phyloP scores from a whole-genome alignment of 106 monocot species.

The Dendrobium nobile region DNA sequence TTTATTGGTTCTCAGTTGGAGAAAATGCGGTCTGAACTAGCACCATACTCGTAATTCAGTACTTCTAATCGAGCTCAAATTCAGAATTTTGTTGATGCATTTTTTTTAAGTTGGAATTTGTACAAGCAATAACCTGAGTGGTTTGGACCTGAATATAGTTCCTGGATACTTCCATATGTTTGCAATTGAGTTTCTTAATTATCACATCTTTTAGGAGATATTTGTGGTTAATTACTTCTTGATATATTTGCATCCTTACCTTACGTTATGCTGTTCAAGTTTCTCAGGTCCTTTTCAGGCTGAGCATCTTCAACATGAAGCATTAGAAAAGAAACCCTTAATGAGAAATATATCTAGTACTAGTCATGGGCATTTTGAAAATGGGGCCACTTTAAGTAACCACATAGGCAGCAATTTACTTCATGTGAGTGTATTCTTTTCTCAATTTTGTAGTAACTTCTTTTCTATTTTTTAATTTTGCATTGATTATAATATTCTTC shows the following conservation, averaged over 20 bases:
- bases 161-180: neutral
- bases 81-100: neutral
- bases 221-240: neutral
- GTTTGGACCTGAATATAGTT: neutral
- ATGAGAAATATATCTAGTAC: constrained; percentile 25
- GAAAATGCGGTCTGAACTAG: neutral
- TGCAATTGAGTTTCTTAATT: neutral
- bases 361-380: constrained; percentile 21
- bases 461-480: constrained; percentile 2
- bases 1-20: neutral
- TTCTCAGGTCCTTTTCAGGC: constrained; percentile 71
- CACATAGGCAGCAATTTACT: constrained; percentile 24
- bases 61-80: neutral
- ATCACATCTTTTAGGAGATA: neutral
- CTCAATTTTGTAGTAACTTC: neutral
- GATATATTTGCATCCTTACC: constrained; percentile 23
- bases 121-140: constrained; percentile 1
- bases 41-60: neutral
- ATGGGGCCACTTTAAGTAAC: constrained; percentile 17
- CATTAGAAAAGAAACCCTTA: constrained; percentile 43
- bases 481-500: constrained; percentile 15
- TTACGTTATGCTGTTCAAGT: constrained; percentile 51
- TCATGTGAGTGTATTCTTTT: constrained; percentile 38
- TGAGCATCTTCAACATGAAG: constrained; percentile 27
- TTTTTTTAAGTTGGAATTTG: neutral